These are phyloP conservation scores for Boletus vermiculosoides DNA, from an alignment of 768 basidiomycete species.

Conservation along the genomic window DNA sequence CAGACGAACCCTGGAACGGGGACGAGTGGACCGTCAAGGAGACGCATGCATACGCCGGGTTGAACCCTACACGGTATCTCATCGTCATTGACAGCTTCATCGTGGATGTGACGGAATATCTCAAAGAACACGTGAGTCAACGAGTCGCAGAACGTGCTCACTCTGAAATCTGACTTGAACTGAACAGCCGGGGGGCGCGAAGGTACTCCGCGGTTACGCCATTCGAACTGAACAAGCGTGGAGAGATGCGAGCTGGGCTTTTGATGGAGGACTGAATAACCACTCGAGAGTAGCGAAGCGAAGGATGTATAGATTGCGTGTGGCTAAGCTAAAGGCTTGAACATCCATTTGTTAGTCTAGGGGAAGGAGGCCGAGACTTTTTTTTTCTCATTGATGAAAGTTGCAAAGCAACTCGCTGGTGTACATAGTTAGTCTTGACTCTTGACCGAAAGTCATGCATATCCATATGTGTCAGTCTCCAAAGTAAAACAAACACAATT, in stretches of 20 bases:
- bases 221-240: not conserved
- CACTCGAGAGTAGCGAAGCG: constrained; percentile 5
- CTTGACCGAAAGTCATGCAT: no score
- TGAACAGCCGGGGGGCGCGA: constrained; percentile 7
- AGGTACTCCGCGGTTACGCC: constrained; percentile 2
- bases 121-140: constrained; percentile 11
- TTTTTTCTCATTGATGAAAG: not conserved
- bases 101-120: constrained; percentile 5
- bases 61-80: not conserved
- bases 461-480: no score
- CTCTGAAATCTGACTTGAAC: not conserved
- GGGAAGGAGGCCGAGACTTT: not conserved
- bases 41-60: not conserved
- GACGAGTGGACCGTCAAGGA: constrained; percentile 7
- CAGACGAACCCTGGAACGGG: constrained; percentile 1
- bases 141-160: not conserved
- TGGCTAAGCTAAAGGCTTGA: constrained; percentile 5
- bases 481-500: not conserved
- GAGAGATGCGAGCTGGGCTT: constrained; percentile 14
- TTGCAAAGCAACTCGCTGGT: not conserved
- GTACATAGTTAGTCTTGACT: not conserved
- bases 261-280: constrained; percentile 9
- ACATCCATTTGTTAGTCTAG: not conserved
- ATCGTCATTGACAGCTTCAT: constrained; percentile 10
- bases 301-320: constrained; percentile 1